Conservation (phyloP, 163 green algal species). For the Trebouxia gelatinosa region DNA sequence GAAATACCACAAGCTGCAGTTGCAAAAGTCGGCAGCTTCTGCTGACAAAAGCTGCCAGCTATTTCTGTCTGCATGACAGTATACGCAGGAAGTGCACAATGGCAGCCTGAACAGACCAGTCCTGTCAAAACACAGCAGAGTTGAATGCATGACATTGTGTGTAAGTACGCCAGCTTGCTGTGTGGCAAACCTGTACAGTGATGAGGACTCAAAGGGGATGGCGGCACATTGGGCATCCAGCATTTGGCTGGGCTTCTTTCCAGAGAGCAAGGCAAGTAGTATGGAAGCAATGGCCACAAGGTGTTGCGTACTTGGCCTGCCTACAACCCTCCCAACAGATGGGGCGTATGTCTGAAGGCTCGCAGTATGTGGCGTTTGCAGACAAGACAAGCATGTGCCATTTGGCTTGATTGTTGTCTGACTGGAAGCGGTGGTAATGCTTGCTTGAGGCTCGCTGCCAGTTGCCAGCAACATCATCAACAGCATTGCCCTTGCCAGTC, state of each 20-base stretch:
- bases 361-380: not conserved
- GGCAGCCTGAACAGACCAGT: too few species aligned
- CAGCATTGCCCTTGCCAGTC: not conserved
- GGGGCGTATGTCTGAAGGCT: not conserved
- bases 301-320: not conserved
- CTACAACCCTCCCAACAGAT: not conserved
- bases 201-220: too few species aligned
- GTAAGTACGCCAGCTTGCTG: too few species aligned
- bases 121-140: too few species aligned
- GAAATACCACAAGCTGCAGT: too few species aligned
- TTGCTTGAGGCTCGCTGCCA: not conserved
- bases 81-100: too few species aligned
- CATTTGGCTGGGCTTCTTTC: not conserved
- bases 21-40: too few species aligned
- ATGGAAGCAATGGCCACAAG: not conserved
- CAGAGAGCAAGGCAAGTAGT: not conserved
- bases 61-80: too few species aligned
- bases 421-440: not conserved
- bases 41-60: too few species aligned
- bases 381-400: constrained; percentile 11
- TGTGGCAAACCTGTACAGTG: too few species aligned
- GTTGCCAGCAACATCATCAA: not conserved
- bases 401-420: not conserved
- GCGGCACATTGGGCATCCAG: not conserved
- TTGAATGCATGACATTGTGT: too few species aligned